Percentiles rank a stretch among this genome's conserved stretches.
Evolutionary conservation across 164 flowering plant species (phyloP).

Genomic region (Litsea cubeba): DNA sequence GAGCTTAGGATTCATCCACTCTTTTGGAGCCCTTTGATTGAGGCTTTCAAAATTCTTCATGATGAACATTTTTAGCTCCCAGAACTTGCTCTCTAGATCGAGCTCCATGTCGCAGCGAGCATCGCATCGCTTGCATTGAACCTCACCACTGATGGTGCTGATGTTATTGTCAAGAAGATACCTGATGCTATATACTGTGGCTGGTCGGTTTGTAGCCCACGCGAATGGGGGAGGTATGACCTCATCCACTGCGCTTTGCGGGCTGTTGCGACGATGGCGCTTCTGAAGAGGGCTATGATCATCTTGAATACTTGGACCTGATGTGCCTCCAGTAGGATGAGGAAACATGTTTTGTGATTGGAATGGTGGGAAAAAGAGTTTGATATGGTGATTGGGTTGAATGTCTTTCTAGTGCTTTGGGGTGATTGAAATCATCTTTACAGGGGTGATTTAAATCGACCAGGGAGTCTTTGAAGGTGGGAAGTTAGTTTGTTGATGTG

Average conservation of each 20-base stretch:
- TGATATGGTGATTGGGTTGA: too few species aligned
- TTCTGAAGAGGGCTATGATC: background rate
- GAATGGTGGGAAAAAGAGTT: too few species aligned
- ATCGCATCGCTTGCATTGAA: slow-evolving; percentile 68
- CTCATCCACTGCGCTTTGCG: background rate
- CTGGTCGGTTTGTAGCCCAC: slow-evolving; percentile 7
- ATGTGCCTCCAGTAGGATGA: too few species aligned
- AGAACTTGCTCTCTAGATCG: slow-evolving; percentile 33
- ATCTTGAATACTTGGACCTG: background rate
- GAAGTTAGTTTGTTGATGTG: too few species aligned
- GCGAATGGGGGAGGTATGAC: background rate
- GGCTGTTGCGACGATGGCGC: background rate
- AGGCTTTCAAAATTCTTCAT: slow-evolving; percentile 13
- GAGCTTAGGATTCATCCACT: slow-evolving; percentile 43
- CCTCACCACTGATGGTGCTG: slow-evolving; percentile 34
- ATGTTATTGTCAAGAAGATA: slow-evolving; percentile 25
- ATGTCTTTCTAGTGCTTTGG: background rate
- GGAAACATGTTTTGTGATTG: too few species aligned
- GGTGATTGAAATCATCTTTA: background rate
- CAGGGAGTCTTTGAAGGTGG: too few species aligned
- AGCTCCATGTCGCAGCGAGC: slow-evolving; percentile 20
- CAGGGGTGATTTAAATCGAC: background rate
- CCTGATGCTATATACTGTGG: slow-evolving; percentile 4
- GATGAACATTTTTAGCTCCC: slow-evolving; percentile 24
- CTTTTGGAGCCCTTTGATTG: slow-evolving; percentile 52